A percentile compares a stretch with the other conserved stretches of the same genome.
These are phyloP conservation scores for Chiua virens DNA, from an alignment of 768 basidiomycete genomes.

Conservation along the genomic window DNA sequence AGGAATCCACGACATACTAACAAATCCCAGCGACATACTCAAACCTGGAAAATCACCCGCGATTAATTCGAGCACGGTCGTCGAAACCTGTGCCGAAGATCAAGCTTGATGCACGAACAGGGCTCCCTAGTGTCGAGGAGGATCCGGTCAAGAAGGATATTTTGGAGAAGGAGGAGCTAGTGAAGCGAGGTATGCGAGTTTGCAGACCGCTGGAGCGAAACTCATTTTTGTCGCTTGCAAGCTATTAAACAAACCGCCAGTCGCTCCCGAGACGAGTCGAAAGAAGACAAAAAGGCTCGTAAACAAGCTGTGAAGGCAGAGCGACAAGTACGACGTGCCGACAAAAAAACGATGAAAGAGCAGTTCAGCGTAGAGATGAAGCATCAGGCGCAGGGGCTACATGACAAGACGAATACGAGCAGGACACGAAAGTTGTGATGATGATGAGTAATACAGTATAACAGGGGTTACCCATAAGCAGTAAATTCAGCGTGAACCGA, in stretches of 20 bases:
- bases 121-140: conserved; percentile 57
- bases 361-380: conserved; percentile 63
- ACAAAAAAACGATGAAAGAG: conserved; percentile 68
- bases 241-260: conserved; percentile 49
- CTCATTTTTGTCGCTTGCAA: conserved; percentile 6
- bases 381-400: conserved; percentile 51
- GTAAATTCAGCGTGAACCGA: conserved; percentile 10
- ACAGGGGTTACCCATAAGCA: conserved; percentile 10
- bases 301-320: conserved; percentile 70
- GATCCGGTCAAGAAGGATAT: conserved; percentile 19
- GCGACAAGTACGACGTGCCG: conserved; percentile 59
- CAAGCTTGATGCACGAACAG: conserved; percentile 70
- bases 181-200: conserved; percentile 23
- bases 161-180: conserved; percentile 30
- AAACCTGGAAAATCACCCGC: conserved; percentile 97
- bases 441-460: neutral
- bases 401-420: conserved; percentile 39
- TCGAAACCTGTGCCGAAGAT: conserved; percentile 60
- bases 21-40: conserved; percentile 79
- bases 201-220: neutral
- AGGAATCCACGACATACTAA: conserved; percentile 5
- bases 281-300: conserved; percentile 69
- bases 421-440: conserved; percentile 24
- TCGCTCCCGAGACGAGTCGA: conserved; percentile 73
- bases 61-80: conserved; percentile 72